Base-by-base conservation (phyloP, 352 stramenopile species). In the Pythium coloratum region DNA sequence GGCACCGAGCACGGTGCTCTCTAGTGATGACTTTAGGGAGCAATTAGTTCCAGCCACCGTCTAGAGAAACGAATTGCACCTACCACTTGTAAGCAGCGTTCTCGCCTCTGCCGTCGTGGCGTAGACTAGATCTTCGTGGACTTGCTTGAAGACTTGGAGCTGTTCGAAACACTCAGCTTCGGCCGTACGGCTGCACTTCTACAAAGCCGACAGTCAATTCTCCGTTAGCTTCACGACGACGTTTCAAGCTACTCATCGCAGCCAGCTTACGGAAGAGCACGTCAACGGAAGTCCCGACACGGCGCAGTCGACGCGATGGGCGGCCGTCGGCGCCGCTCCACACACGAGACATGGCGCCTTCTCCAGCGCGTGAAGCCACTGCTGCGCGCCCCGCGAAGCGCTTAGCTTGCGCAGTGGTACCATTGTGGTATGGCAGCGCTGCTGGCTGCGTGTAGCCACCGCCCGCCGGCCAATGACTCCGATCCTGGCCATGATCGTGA, bases 311-410 rank as follows among this genome's bases (percentile, higher is more conserved):
- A 73, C 66, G 3, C 71, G 75, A 44, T 68, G 24, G 0, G 63
- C n/a, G 16, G 59, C 56, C 53, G 69, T 58, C 18, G 34, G 40
- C 12, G 38, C 4, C 38, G 13, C 38, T 24, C 71, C 77, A 51
- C 82, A 89, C 30, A 83, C 63, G 16, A 91, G 69, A 62, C 82
- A 91, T 8, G 82, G 80, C 3, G 77, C 70, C 6, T 66, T 67
- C 16, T 78, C 75, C 38, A 89, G 59, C 24, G 67, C 38, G 12
- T 67, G 62, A 26, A 89, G 47, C 30, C 83, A 72, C 32, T 67
- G 50, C 40, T 69, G 64, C 6, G 44, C 59, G 6, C 14, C 40
- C 10, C 10, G 49, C 33, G 54, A 63, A 12, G 33, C 20, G 14
- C 33, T 59, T 36, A 55, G 55, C 46, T 65, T 6, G 14, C 60